A percentile compares a stretch with the other conserved stretches of the same genome.
phyloP scores from a whole-genome alignment of 345 rosid species.

The Arabis alpina region DNA sequence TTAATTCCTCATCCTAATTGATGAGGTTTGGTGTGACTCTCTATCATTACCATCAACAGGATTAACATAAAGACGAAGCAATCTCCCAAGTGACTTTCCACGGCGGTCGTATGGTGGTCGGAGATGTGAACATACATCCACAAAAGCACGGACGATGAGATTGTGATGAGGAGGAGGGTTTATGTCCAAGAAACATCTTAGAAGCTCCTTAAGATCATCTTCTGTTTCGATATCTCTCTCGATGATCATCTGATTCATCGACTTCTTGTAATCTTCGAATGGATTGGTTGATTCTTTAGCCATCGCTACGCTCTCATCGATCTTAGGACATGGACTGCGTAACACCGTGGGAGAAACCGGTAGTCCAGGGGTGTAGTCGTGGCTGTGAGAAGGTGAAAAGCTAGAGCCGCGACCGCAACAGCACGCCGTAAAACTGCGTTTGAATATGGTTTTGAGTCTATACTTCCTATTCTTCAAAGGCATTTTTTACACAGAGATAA shows the following conservation, averaged over 20 bases:
- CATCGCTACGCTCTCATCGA: slow-evolving; percentile 43
- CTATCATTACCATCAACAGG: slow-evolving; percentile 18
- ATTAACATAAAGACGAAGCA: slow-evolving; percentile 41
- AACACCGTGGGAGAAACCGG: slow-evolving; percentile 40
- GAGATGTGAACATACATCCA: slow-evolving; percentile 41
- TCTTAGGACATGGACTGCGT: slow-evolving; percentile 47
- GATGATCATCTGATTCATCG: slow-evolving; percentile 41
- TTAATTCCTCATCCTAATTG: slow-evolving; percentile 11
- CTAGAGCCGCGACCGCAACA: slow-evolving; percentile 31
- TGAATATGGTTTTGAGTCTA: slow-evolving; percentile 32
- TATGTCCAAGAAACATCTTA: slow-evolving; percentile 45
- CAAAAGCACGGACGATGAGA: slow-evolving; percentile 40
- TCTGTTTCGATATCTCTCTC: slow-evolving; percentile 39
- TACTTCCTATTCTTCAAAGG: slow-evolving; percentile 25
- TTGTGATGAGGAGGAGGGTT: slow-evolving; percentile 43
- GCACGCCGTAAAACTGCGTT: slow-evolving; percentile 8
- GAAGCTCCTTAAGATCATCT: slow-evolving; percentile 45
- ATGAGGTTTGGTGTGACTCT: slow-evolving; percentile 7
- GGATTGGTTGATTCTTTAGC: slow-evolving; percentile 40
- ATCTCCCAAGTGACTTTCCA: slow-evolving; percentile 39
- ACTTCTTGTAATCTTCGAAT: slow-evolving; percentile 44
- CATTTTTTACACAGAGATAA: slow-evolving; percentile 19
- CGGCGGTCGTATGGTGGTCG: slow-evolving; percentile 41
- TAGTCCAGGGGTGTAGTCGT: slow-evolving; percentile 30
- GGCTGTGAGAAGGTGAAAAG: slow-evolving; percentile 7